Evolutionary conservation across 208 protist species (phyloP).

Genomic region (Trypanosomatidae sp.): DNA sequence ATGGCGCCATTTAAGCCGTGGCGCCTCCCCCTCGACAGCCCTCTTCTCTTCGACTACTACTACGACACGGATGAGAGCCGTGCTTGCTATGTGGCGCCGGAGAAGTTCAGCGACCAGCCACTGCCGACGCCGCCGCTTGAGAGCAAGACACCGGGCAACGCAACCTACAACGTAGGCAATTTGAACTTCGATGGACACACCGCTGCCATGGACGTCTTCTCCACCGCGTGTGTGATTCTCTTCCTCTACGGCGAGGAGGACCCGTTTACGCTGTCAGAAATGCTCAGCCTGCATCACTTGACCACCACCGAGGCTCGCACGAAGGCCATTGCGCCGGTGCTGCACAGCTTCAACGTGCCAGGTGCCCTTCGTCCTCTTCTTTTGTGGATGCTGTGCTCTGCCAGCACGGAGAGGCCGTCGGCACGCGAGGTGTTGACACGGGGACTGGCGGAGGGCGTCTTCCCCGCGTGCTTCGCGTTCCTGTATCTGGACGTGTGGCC

Average conservation of each 20-base stretch:
- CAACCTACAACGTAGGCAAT: conserved; percentile 37
- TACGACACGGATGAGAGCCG: conserved; percentile 87
- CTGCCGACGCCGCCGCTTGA: conserved; percentile 21
- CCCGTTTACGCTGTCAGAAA: conserved; percentile 59
- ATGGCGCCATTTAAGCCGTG: conserved; percentile 88
- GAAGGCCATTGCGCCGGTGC: conserved; percentile 11
- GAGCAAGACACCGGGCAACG: conserved; percentile 19
- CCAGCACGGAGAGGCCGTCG: conserved; percentile 35
- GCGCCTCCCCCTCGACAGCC: conserved; percentile 62
- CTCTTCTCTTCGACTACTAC: conserved; percentile 83
- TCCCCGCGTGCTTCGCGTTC: conserved; percentile 45
- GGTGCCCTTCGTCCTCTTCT: conserved; percentile 23
- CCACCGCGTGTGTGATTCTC: conserved; percentile 64
- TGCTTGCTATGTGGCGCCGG: conserved; percentile 81
- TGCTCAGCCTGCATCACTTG: conserved; percentile 48
- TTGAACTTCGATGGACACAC: conserved; percentile 72
- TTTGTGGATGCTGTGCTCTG: conserved; percentile 29
- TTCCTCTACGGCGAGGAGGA: conserved; percentile 75
- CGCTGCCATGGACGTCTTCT: conserved; percentile 84
- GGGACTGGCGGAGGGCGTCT: conserved; percentile 29
- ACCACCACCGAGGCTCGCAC: conserved; percentile 18
- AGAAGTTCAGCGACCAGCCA: conserved; percentile 75
- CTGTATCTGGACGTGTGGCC: conserved; percentile 49
- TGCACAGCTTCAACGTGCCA: conserved; percentile 19
- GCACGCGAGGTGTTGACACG: conserved; percentile 41